Percentiles rank a stretch among this genome's conserved stretches.
phyloP scores from a whole-genome alignment of 2,329 filamentous ascomycete species.

The Alternaria consortialis region DNA sequence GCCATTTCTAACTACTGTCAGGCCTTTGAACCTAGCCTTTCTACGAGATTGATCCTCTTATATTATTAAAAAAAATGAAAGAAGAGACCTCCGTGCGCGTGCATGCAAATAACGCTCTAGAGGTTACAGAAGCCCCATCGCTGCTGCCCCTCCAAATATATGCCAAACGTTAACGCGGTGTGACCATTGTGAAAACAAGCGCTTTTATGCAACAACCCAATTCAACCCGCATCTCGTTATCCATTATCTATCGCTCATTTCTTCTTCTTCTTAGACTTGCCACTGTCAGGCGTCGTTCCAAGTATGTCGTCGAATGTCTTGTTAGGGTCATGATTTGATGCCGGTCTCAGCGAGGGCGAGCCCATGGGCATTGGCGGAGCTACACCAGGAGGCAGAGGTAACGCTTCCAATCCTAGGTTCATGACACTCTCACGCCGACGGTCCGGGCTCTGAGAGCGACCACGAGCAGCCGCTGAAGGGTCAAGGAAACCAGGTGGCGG shows the following conservation, averaged over 20 bases:
- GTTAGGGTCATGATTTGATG: constrained; percentile 49
- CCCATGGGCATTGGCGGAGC: constrained; percentile 45
- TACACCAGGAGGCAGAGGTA: constrained; percentile 57
- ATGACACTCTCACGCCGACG: constrained; percentile 55
- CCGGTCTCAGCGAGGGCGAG: constrained; percentile 36
- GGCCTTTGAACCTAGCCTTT: not conserved
- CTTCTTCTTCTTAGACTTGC: constrained; percentile 44
- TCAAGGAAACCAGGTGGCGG: constrained; percentile 43
- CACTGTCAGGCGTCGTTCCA: constrained; percentile 35
- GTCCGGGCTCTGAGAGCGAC: constrained; percentile 41
- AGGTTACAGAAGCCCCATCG: constrained; percentile 5
- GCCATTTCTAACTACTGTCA: not conserved
- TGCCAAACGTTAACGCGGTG: constrained; percentile 8
- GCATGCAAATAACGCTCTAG: constrained; percentile 14
- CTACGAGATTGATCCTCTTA: not conserved
- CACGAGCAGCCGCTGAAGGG: constrained; percentile 27
- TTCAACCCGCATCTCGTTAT: not conserved
- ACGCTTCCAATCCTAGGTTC: constrained; percentile 57
- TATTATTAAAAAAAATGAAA: not conserved
- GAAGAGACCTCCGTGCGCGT: not conserved
- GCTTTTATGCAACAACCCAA: constrained; percentile 11
- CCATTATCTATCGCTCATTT: constrained; percentile 25
- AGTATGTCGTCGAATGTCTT: constrained; percentile 62
- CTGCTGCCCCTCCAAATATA: constrained; percentile 1
- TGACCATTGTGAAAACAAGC: constrained; percentile 1